Evolutionary conservation across 129 eudicot species (phyloP).

Genomic region (Arctium minus): DNA sequence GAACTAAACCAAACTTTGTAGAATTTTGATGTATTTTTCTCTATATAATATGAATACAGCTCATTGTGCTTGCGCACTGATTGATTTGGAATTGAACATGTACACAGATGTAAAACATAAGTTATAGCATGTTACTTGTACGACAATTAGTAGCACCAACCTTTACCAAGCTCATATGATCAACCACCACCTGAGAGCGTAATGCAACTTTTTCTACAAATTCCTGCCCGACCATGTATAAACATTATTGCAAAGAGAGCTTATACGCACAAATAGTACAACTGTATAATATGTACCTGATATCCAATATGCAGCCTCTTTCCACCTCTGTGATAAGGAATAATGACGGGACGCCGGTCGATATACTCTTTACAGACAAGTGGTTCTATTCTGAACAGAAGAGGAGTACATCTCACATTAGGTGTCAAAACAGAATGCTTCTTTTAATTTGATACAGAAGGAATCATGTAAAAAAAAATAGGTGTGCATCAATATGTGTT

Average conservation of each 20-base stretch:
- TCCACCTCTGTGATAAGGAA: constrained; percentile 97
- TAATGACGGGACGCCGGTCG: constrained; percentile 64
- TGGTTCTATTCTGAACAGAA: constrained; percentile 75
- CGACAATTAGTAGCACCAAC: constrained; percentile 30
- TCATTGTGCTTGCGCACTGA: too few species aligned
- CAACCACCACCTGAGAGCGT: constrained; percentile 54
- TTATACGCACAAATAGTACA: neutral
- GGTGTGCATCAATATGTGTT: neutral
- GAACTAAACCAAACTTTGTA: neutral
- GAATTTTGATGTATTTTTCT: neutral
- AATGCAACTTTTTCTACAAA: constrained; percentile 63
- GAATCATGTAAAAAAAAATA: neutral
- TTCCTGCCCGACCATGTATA: constrained; percentile 53
- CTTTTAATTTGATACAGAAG: neutral
- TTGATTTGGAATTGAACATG: neutral
- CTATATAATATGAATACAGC: too few species aligned
- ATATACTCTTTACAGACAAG: constrained; percentile 72
- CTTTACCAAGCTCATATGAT: constrained; percentile 44
- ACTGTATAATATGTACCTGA: constrained; percentile 47
- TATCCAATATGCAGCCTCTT: constrained; percentile 83
- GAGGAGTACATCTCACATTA: constrained; percentile 9
- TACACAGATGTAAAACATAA: neutral
- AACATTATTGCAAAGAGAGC: neutral
- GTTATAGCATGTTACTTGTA: neutral
- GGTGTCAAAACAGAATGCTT: constrained; percentile 1